These are phyloP conservation scores for Kazachstania sp. DNA, from an alignment of 1,139 yeast species.

Conservation along the genomic window DNA sequence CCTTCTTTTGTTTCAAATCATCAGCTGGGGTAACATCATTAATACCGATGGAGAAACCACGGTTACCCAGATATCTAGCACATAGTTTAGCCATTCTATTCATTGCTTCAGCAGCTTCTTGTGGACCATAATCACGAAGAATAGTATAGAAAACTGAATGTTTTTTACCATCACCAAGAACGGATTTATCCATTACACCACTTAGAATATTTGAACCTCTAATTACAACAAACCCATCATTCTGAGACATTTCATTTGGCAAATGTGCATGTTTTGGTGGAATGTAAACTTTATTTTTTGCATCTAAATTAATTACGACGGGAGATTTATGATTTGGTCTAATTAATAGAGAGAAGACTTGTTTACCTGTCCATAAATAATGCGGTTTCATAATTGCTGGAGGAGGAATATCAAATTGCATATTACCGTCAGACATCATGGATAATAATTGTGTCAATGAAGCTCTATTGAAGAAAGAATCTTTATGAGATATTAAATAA, in stretches of 20 bases:
- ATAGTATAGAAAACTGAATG: slow-evolving; percentile 94
- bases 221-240: slow-evolving; percentile 87
- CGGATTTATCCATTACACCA: slow-evolving; percentile 96
- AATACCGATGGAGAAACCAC: slow-evolving; percentile 97
- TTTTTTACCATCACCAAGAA: slow-evolving; percentile 96
- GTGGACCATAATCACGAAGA: slow-evolving; percentile 88
- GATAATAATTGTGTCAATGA: slow-evolving; percentile 72
- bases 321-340: slow-evolving; percentile 69
- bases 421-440: slow-evolving; percentile 92
- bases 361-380: slow-evolving; percentile 95
- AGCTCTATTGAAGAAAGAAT: slow-evolving; percentile 84
- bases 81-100: slow-evolving; percentile 97
- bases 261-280: slow-evolving; percentile 59
- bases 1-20: slow-evolving; percentile 70
- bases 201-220: slow-evolving; percentile 82
- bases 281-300: slow-evolving; percentile 80
- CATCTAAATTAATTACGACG: slow-evolving; percentile 84
- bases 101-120: slow-evolving; percentile 94
- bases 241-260: slow-evolving; percentile 94
- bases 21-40: slow-evolving; percentile 93
- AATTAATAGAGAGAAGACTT: slow-evolving; percentile 79
- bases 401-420: slow-evolving; percentile 88
- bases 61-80: slow-evolving; percentile 86
- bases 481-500: slow-evolving; percentile 84
- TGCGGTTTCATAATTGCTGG: slow-evolving; percentile 89